Conservation (phyloP, 192 early-diverging fungal species). For the Neocallimastix lanati region DNA sequence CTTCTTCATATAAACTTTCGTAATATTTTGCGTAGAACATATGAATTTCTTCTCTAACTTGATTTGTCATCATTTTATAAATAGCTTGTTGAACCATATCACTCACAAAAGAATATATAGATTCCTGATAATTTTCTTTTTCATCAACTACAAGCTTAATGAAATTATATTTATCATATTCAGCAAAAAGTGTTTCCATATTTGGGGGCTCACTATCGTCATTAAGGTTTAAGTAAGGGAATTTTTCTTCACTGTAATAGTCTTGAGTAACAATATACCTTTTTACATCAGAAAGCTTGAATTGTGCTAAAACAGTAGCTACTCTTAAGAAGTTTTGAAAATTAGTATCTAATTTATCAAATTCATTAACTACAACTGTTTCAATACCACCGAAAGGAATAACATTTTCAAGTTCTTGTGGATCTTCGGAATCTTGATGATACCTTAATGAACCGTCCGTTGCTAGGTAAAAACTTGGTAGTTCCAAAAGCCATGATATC, state of each 20-base stretch:
- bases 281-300: background rate
- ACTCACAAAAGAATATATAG: background rate
- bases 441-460: background rate
- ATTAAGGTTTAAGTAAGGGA: background rate
- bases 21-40: background rate
- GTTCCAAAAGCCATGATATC: background rate
- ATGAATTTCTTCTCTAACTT: background rate
- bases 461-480: background rate
- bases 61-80: background rate
- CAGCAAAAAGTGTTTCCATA: background rate
- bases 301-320: background rate
- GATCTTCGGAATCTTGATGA: background rate
- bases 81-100: background rate
- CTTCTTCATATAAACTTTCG: background rate
- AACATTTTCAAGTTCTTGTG: background rate
- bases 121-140: background rate
- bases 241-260: background rate
- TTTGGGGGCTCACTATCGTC: background rate
- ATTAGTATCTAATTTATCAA: background rate
- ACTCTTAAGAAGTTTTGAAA: background rate
- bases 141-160: background rate
- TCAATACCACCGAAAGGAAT: background rate
- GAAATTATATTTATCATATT: background rate
- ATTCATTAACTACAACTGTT: background rate
- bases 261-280: background rate